A percentile compares a stretch with the other conserved stretches of the same genome.
Conservation (phyloP, 306 rosid genomes). For the Pyrus pyrifolia region DNA sequence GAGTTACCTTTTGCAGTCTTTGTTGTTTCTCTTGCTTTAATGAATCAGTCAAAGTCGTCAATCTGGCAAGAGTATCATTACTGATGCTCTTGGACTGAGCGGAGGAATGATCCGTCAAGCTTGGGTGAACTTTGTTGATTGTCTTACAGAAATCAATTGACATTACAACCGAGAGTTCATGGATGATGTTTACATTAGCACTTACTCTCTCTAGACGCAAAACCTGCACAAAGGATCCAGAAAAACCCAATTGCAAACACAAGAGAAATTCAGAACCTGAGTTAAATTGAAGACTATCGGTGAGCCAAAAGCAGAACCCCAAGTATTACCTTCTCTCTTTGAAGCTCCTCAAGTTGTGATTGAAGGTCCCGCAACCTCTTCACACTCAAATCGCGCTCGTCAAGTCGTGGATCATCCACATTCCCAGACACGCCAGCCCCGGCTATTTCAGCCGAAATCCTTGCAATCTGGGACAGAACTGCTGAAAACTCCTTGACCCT, state of each 20-base stretch:
- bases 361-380: constrained; percentile 68
- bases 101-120: constrained; percentile 45
- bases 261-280: not conserved
- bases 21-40: constrained; percentile 62
- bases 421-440: constrained; percentile 34
- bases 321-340: constrained; percentile 59
- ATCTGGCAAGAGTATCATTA: constrained; percentile 77
- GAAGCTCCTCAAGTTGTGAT: constrained; percentile 74
- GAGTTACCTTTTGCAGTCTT: constrained; percentile 70
- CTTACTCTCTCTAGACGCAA: constrained; percentile 66
- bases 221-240: constrained; percentile 33
- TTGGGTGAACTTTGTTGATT: constrained; percentile 64
- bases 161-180: constrained; percentile 62
- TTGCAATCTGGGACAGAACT: constrained; percentile 53
- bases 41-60: constrained; percentile 53
- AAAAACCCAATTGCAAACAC: not conserved
- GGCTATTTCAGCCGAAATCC: constrained; percentile 65
- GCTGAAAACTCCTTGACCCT: constrained; percentile 52
- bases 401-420: constrained; percentile 28
- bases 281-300: not conserved
- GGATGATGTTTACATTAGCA: constrained; percentile 40
- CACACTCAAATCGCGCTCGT: constrained; percentile 44
- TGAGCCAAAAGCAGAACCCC: not conserved
- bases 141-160: constrained; percentile 55
- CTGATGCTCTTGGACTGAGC: constrained; percentile 54